Base-by-base conservation (phyloP, 1,284 basidiomycete species). In the Cutaneotrichosporon dermatis region DNA sequence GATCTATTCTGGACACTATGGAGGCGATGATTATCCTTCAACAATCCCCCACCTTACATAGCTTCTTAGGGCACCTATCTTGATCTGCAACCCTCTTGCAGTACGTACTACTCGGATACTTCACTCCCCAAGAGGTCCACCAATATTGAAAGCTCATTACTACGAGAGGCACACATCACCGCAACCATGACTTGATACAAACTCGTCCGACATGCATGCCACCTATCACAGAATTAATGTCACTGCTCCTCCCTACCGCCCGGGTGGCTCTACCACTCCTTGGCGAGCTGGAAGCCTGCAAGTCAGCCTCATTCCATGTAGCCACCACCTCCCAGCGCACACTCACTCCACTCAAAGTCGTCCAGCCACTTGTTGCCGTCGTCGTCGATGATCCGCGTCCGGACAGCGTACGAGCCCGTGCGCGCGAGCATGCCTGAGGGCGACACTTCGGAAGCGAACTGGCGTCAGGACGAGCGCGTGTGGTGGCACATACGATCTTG, bases 371-470 rank as follows among this genome's bases (percentile, higher is more conserved):
- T 68, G 48, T 69, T 69, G 15, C 66, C 65, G 68, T 83, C 83
- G 59, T 83, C 82, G 66, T 83, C 82, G 15, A 81, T 74, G 45
- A 84, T 78, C 25, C 81, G 74, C 39, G 79, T 80, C 42, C 80
- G 74, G 34, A 82, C 82, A 43, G 66, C 68, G 72, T 84, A 82
- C 6, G 75, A 74, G 10, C 82, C 82, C 0, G 75, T 73, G 46
- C 83, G 76, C 3, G 82, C 83, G 46, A 84, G 73, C 82, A 83
- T 81, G n/a, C 82, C 82, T 2, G 76, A 75, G 1, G 80, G 80
- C n/a, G 76, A 75, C 59, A 79, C 77, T 58, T 80, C 79, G 7
- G 77, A 74, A 1, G 75, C 72, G 60, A 80, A 79, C 77, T 79
- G 64, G 9, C 3, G 57, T 51, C 36, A 57, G 53, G 42, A 37